These are phyloP conservation scores for Auricularia auricula-judae DNA, from an alignment of 768 basidiomycete genomes.

Conservation along the genomic window DNA sequence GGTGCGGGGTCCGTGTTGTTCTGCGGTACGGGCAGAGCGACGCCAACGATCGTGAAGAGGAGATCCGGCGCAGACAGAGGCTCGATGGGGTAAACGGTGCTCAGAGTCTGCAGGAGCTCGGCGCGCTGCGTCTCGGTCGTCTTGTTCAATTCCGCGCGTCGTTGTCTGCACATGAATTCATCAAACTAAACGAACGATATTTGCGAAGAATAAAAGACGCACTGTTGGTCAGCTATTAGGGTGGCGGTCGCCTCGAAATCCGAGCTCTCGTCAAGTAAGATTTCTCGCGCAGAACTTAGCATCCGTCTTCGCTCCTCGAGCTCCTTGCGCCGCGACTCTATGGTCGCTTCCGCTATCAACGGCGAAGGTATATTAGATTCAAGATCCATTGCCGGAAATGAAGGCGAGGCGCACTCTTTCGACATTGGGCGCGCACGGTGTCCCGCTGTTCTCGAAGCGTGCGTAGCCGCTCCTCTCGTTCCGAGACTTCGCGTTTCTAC, in stretches of 20 bases:
- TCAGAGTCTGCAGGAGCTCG: slow-evolving; percentile 52
- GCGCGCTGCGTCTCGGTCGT: slow-evolving; percentile 12
- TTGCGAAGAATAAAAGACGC: neutral
- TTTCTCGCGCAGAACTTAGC: slow-evolving; percentile 32
- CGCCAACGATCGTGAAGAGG: slow-evolving; percentile 77
- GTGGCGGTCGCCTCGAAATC: neutral
- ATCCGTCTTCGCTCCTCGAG: slow-evolving; percentile 35
- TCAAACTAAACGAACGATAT: neutral
- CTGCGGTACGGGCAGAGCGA: slow-evolving; percentile 85
- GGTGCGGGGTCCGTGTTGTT: slow-evolving; percentile 71
- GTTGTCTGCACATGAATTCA: neutral
- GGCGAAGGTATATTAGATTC: too few species aligned
- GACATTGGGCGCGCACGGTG: slow-evolving; percentile 20
- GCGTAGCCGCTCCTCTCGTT: slow-evolving; percentile 46
- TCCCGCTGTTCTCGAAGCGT: slow-evolving; percentile 35
- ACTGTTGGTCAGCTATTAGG: neutral
- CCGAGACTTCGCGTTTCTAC: slow-evolving; percentile 47
- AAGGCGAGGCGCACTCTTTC: neutral
- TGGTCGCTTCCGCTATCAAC: slow-evolving; percentile 27
- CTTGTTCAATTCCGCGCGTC: neutral
- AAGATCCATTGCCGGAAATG: too few species aligned
- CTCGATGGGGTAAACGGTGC: slow-evolving; percentile 81
- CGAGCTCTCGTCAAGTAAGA: slow-evolving; percentile 22
- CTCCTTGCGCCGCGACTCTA: slow-evolving; percentile 32
- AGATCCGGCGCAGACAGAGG: slow-evolving; percentile 73